phyloP scores from a whole-genome alignment of 441 rosid genomes.

The Capsella rubella region DNA sequence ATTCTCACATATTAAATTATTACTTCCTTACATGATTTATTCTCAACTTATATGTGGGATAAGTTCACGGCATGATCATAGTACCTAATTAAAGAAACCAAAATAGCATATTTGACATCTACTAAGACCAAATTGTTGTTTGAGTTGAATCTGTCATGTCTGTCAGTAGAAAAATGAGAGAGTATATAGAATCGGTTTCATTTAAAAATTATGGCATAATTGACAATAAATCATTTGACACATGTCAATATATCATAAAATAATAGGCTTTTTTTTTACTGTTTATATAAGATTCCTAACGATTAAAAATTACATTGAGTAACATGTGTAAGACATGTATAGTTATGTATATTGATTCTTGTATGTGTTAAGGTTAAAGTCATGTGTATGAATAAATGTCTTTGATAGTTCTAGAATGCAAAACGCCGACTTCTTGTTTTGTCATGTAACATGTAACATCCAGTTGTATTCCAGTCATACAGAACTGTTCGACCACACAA shows the following conservation, averaged over 20 bases:
- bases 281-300: background rate
- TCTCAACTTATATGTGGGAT: too few relatives aligned
- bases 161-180: too few relatives aligned
- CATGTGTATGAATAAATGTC: background rate
- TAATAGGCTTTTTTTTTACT: background rate
- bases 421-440: conserved; percentile 1
- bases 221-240: background rate
- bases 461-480: background rate
- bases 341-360: background rate
- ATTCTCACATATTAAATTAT: background rate
- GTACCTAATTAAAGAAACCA: background rate
- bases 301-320: background rate
- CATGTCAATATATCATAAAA: background rate
- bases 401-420: background rate
- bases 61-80: background rate
- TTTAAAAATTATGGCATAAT: too few relatives aligned
- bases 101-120: background rate
- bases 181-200: background rate
- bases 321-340: conserved; percentile 1
- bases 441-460: background rate
- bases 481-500: background rate
- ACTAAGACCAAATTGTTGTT: background rate
- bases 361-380: conserved; percentile 3
- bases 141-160: background rate
- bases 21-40: background rate